A percentile compares a stretch with the other conserved stretches of the same genome.
Conservation (phyloP, 192 early-diverging fungal species). For the Cladochytrium replicatum region DNA sequence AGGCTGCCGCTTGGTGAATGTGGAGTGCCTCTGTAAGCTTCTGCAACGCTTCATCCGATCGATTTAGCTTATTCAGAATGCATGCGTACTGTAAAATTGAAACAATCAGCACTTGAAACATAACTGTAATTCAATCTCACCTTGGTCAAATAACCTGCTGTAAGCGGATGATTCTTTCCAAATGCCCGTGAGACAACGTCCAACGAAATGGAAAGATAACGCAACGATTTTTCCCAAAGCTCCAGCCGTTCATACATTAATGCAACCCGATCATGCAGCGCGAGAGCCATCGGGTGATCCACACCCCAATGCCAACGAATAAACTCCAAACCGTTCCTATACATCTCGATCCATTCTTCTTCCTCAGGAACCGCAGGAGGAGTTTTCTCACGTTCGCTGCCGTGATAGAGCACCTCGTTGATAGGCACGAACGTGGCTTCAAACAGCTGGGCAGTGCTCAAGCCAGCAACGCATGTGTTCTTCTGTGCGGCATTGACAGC, state of each 20-base stretch:
- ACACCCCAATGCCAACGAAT: slow-evolving; percentile 32
- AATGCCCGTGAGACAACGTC: slow-evolving; percentile 24
- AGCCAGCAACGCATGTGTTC: slow-evolving; percentile 24
- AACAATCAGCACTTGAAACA: neutral
- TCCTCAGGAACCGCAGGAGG: no score
- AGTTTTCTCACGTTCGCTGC: no score
- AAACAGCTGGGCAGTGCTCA: slow-evolving; percentile 30
- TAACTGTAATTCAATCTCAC: slow-evolving; percentile 8
- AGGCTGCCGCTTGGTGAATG: slow-evolving; percentile 13
- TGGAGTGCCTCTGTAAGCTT: slow-evolving; percentile 32
- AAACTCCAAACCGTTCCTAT: slow-evolving; percentile 5
- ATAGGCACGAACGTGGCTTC: slow-evolving; percentile 32
- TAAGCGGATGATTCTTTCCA: slow-evolving; percentile 35
- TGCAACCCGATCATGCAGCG: slow-evolving; percentile 34
- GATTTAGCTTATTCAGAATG: neutral
- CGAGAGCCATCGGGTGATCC: slow-evolving; percentile 30
- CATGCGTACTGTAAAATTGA: neutral
- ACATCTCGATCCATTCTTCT: no score
- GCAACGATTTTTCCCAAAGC: slow-evolving; percentile 17
- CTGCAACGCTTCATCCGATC: slow-evolving; percentile 20
- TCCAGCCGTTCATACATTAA: slow-evolving; percentile 15
- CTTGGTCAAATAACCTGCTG: slow-evolving; percentile 35
- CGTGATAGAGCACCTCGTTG: slow-evolving; percentile 4
- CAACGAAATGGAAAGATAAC: slow-evolving; percentile 26
- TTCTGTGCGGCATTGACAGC: slow-evolving; percentile 21